A percentile compares a stretch with the other conserved stretches of the same genome.
Conservation (phyloP, 257 asterid species). For the Misopates orontium region DNA sequence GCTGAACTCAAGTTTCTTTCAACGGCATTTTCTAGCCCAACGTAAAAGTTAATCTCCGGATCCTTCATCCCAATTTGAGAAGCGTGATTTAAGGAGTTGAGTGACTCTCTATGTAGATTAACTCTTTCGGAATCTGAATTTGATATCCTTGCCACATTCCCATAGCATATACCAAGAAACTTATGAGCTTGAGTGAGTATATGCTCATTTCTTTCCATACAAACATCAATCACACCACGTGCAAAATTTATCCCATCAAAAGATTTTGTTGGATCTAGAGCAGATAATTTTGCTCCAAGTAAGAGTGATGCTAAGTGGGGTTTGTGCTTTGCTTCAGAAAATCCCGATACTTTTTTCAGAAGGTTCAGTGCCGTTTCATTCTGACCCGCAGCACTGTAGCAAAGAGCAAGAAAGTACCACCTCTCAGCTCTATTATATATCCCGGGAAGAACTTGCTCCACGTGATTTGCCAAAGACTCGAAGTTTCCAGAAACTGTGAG, state of each 20-base stretch:
- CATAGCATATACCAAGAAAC: slow-evolving; percentile 79
- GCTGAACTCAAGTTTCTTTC: slow-evolving; percentile 71
- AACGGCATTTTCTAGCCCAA: slow-evolving; percentile 66
- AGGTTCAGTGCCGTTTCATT: slow-evolving; percentile 57
- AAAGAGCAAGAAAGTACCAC: slow-evolving; percentile 91
- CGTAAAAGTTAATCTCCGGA: slow-evolving; percentile 55
- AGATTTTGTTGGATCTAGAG: slow-evolving; percentile 53
- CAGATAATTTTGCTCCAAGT: slow-evolving; percentile 81
- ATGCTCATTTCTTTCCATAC: slow-evolving; percentile 45
- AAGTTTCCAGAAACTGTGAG: slow-evolving; percentile 59
- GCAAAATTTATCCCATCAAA: slow-evolving; percentile 59
- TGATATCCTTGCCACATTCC: slow-evolving; percentile 66
- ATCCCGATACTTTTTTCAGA: slow-evolving; percentile 56
- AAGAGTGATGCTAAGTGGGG: slow-evolving; percentile 58
- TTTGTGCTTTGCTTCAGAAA: slow-evolving; percentile 48
- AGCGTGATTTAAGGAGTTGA: slow-evolving; percentile 45
- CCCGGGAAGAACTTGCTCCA: slow-evolving; percentile 79
- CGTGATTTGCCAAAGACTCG: slow-evolving; percentile 59
- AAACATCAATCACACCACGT: slow-evolving; percentile 39
- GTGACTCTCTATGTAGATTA: slow-evolving; percentile 50
- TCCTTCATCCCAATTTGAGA: slow-evolving; percentile 37
- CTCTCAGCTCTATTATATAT: slow-evolving; percentile 58
- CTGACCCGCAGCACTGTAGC: slow-evolving; percentile 74
- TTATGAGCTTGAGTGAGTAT: slow-evolving; percentile 53
- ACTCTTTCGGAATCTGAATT: slow-evolving; percentile 61